Percentiles rank a stretch among this genome's conserved stretches.
These are phyloP conservation scores for Sugiyamaella japonica DNA, from an alignment of 1,139 yeast species.

Conservation along the genomic window DNA sequence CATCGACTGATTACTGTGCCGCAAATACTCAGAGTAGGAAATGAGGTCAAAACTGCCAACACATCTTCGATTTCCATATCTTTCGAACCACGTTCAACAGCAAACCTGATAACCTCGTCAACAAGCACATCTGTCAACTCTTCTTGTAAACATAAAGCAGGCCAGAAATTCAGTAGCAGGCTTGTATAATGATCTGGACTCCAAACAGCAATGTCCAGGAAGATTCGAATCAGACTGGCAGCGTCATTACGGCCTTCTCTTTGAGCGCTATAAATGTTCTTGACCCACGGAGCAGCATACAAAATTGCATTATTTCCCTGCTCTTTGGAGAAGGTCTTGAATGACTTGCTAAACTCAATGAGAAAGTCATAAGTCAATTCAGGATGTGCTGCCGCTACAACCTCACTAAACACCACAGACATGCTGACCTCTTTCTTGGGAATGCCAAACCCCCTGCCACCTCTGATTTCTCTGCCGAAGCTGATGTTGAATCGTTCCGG, in stretches of 20 bases:
- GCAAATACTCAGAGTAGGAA: slow-evolving; percentile 73
- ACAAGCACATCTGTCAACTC: slow-evolving; percentile 58
- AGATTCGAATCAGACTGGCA: slow-evolving; percentile 61
- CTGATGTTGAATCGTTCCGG: slow-evolving; percentile 61
- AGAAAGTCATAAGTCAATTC: slow-evolving; percentile 62
- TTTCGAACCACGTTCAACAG: slow-evolving; percentile 73
- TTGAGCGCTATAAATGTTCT: slow-evolving; percentile 42
- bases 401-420: slow-evolving; percentile 59
- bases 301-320: slow-evolving; percentile 49
- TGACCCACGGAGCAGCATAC: slow-evolving; percentile 77
- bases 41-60: slow-evolving; percentile 58
- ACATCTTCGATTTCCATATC: slow-evolving; percentile 44
- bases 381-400: slow-evolving; percentile 58
- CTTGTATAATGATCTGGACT: slow-evolving; percentile 47
- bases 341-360: slow-evolving; percentile 59
- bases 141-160: slow-evolving; percentile 61
- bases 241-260: slow-evolving; percentile 49
- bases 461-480: slow-evolving; percentile 57
- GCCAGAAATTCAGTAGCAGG: slow-evolving; percentile 69
- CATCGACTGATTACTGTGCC: slow-evolving; percentile 62
- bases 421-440: slow-evolving; percentile 71
- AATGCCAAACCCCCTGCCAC: slow-evolving; percentile 65
- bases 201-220: slow-evolving; percentile 57
- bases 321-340: slow-evolving; percentile 45
- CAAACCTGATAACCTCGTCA: slow-evolving; percentile 67